These are phyloP conservation scores for Psilocybe cubensis DNA, from an alignment of 768 basidiomycete species.

Conservation along the genomic window DNA sequence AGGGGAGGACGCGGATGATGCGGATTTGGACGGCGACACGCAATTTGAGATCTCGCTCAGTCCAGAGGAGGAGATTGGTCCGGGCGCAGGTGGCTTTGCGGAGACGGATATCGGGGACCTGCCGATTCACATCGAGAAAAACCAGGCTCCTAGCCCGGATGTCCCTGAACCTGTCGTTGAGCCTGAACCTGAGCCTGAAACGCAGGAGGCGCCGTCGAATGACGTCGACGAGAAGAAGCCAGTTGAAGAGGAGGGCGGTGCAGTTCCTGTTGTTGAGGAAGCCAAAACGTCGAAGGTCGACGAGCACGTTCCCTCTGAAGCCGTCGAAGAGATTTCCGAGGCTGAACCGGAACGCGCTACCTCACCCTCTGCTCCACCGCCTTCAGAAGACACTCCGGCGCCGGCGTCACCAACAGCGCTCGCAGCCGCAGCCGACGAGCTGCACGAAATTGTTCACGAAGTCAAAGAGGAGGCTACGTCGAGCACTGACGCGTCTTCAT, in stretches of 20 bases:
- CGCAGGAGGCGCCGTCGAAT: not conserved
- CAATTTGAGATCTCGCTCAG: constrained; percentile 20
- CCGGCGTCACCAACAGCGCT: not conserved
- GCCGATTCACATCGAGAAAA: not conserved
- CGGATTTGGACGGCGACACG: constrained; percentile 9
- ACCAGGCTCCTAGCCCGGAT: not conserved
- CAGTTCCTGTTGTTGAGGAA: not conserved
- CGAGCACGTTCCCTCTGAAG: not conserved
- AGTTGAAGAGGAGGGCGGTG: not conserved
- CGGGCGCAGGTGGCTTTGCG: not conserved
- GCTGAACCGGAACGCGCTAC: not conserved
- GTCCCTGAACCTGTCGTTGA: not conserved
- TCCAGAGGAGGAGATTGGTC: constrained; percentile 18
- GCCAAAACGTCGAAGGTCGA: not conserved
- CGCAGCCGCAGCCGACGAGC: not conserved
- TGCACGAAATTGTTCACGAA: not conserved
- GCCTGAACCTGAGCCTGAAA: not conserved
- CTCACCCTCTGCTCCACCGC: not conserved
- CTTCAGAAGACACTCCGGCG: not conserved
- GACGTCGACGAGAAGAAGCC: not conserved
- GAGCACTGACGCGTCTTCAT: not conserved
- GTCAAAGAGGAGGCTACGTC: not conserved
- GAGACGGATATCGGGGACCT: not conserved
- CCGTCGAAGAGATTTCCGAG: not conserved
- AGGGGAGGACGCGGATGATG: constrained; percentile 9